A percentile compares a stretch with the other conserved stretches of the same genome.
These are phyloP conservation scores for Huntiella omanensis DNA, from an alignment of 2,329 filamentous ascomycete species.

Conservation along the genomic window DNA sequence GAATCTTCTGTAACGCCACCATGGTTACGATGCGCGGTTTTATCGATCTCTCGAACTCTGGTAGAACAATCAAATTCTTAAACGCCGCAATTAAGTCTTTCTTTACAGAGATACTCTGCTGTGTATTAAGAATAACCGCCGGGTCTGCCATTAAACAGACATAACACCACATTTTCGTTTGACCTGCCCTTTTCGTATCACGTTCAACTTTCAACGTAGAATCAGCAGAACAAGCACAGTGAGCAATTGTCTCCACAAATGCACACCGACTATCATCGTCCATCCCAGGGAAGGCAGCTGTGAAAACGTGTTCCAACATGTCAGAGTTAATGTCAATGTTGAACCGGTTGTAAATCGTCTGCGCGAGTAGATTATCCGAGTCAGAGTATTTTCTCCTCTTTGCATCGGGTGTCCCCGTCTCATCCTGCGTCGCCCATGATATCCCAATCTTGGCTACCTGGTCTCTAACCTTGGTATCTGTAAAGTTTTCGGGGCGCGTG, in stretches of 20 bases:
- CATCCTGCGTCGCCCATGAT: conserved; percentile 14
- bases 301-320: conserved; percentile 16
- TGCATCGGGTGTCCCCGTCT: conserved; percentile 9
- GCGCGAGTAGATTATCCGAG: conserved; percentile 3
- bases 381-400: conserved; percentile 17
- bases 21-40: conserved; percentile 51
- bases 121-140: conserved; percentile 5
- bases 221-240: conserved; percentile 36
- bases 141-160: conserved; percentile 8
- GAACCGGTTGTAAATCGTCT: conserved; percentile 15
- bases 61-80: conserved; percentile 24
- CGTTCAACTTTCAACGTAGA: conserved; percentile 20
- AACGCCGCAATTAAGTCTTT: conserved; percentile 19
- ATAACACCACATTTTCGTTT: conserved; percentile 4
- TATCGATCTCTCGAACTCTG: conserved; percentile 33
- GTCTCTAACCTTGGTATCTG: conserved; percentile 16
- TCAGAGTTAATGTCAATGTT: conserved; percentile 14
- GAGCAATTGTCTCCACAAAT: conserved; percentile 35
- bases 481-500: conserved; percentile 11
- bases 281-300: conserved; percentile 24
- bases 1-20: conserved; percentile 48
- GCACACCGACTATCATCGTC: conserved; percentile 31
- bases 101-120: conserved; percentile 5
- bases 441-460: conserved; percentile 17
- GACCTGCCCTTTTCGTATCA: background rate